Evolutionary conservation across 2,329 filamentous ascomycete genomes (phyloP), one percentile per base, ranked within the genome.

Genomic region (Rugonectria rugulosa): DNA sequence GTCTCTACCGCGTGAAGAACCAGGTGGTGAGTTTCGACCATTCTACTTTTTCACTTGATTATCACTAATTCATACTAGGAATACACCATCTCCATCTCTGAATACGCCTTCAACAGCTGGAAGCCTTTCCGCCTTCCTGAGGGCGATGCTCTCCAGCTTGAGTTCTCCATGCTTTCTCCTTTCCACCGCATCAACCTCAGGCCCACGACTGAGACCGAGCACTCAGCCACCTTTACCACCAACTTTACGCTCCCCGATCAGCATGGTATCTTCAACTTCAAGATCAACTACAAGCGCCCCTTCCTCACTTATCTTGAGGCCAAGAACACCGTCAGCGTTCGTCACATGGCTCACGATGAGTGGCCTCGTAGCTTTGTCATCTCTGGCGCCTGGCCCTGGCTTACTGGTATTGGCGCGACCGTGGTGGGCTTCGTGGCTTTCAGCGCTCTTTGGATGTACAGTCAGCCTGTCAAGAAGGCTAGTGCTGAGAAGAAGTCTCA

Each of bases 221-320:
- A 91, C 67, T 86, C 87, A 61, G 88, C 90, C 44, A 82, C 90
- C 59, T 99, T 88, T 80, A 82, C 83, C 60, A 82, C 85, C 40
- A 82, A 85, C 20, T 97, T 99, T 77, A 89, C 82, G 61, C 84
- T 94, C 4, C 95, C 95, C 5, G 95, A 99, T 73, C 95, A 99
- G 77, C 95, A 99, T 79, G 95, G 95, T 72, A 97, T 99, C 77
- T 99, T 98, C 84, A 96, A 96, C 79, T 98, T 99, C 84, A 87
- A 88, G 72, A 84, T 98, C 75, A 96, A 97, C 82, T 97, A 98
- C 83, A 96, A 96, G 81, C 88, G 95, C 6, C 92, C 94, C 1
- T 96, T 97, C 81, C 77, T 96, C 65, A 95, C 87, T 68, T 89
- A 88, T 72, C 73, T 99, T 48, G 93, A 97, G 72, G 92, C 97